These are phyloP conservation scores for Pseudozyma pruni DNA, from an alignment of 1,284 basidiomycete genomes.

Conservation along the genomic window DNA sequence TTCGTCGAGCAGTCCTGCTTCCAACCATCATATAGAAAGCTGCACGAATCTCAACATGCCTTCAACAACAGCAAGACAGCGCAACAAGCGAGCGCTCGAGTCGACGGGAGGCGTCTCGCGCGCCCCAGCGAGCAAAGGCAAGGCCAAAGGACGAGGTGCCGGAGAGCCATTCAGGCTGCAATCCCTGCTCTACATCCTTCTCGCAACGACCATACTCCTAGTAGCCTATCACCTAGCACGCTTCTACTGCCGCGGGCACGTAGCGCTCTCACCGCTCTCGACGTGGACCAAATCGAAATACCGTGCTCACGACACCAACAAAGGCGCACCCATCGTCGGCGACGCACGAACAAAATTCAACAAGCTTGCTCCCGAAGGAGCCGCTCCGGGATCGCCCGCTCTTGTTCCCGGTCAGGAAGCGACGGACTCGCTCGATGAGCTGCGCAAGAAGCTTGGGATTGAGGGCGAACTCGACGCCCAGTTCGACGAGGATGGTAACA, in stretches of 20 bases:
- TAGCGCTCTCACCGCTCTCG: constrained; percentile 26
- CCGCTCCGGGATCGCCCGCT: constrained; percentile 24
- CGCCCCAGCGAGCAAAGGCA: constrained; percentile 11
- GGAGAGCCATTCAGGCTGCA: constrained; percentile 25
- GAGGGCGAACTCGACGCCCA: constrained; percentile 51
- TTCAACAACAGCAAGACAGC: constrained; percentile 37
- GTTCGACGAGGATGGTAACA: constrained; percentile 57
- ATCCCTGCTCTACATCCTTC: constrained; percentile 33
- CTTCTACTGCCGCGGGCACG: constrained; percentile 37
- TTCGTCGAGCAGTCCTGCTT: too few relatives aligned
- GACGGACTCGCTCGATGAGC: constrained; percentile 25
- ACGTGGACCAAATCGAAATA: constrained; percentile 44
- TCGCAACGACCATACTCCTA: constrained; percentile 32
- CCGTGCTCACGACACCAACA: constrained; percentile 16
- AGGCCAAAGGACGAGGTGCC: constrained; percentile 8
- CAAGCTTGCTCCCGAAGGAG: constrained; percentile 40
- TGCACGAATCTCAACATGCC: constrained; percentile 15
- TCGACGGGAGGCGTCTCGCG: constrained; percentile 31
- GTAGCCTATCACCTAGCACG: constrained; percentile 34
- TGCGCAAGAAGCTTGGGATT: constrained; percentile 24
- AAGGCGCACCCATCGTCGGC: constrained; percentile 1
- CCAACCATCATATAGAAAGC: neutral
- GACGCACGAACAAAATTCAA: constrained; percentile 31
- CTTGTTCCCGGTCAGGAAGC: constrained; percentile 41
- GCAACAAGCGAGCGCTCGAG: constrained; percentile 44